A percentile compares a stretch with the other conserved stretches of the same genome.
These are phyloP conservation scores for Sugiyamaella grinbergsii DNA, from an alignment of 1,139 yeast species.

Conservation along the genomic window DNA sequence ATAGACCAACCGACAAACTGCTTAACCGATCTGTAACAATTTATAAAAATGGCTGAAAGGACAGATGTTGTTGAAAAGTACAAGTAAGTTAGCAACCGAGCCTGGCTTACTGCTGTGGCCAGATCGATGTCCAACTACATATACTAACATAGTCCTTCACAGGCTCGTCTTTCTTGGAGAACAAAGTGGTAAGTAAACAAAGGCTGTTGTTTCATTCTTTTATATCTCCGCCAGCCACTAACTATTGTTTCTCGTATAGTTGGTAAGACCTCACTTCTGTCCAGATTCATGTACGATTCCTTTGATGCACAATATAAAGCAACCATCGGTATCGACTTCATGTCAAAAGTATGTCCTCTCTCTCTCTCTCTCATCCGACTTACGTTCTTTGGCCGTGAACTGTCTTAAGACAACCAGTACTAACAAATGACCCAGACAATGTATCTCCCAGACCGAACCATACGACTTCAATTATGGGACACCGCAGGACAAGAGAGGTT, in stretches of 20 bases:
- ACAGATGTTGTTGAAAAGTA: slow-evolving; percentile 43
- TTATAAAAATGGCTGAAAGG: slow-evolving; percentile 38
- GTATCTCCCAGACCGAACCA: slow-evolving; percentile 76
- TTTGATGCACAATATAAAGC: slow-evolving; percentile 89
- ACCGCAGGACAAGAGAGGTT: slow-evolving; percentile 99
- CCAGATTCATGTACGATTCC: slow-evolving; percentile 98
- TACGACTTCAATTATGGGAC: slow-evolving; percentile 85
- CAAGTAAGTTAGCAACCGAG: slow-evolving; percentile 38
- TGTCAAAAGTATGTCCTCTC: slow-evolving; percentile 56
- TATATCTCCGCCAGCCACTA: too few species aligned
- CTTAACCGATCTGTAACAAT: not conserved
- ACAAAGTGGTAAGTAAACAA: slow-evolving; percentile 66
- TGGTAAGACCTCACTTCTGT: slow-evolving; percentile 92
- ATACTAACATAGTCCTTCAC: slow-evolving; percentile 3
- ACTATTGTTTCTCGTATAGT: too few species aligned
- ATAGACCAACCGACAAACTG: not conserved
- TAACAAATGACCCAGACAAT: slow-evolving; percentile 47
- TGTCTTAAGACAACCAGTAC: too few species aligned
- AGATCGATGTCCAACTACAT: not conserved
- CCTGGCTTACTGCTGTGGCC: not conserved
- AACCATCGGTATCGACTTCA: slow-evolving; percentile 93
- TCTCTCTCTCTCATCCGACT: not conserved
- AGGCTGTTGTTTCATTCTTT: not conserved
- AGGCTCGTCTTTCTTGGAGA: slow-evolving; percentile 97
- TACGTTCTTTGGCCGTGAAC: too few species aligned